A percentile compares a stretch with the other conserved stretches of the same genome.
phyloP scores from a whole-genome alignment of 2,329 filamentous ascomycete species.

The Penicillium janthinellum region DNA sequence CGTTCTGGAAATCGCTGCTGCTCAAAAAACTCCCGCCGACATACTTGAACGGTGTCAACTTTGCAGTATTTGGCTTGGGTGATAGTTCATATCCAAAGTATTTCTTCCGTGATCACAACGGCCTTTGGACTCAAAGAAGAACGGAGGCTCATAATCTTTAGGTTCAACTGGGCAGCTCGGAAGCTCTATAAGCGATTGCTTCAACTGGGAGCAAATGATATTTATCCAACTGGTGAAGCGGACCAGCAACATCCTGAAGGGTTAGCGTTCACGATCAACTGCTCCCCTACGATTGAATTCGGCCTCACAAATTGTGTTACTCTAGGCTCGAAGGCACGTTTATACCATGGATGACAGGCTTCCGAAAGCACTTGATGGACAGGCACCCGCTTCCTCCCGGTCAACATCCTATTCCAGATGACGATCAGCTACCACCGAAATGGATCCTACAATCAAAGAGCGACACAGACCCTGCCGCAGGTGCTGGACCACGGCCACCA shows the following conservation, averaged over 20 bases:
- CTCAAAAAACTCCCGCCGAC: constrained; percentile 73
- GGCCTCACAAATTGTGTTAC: not conserved
- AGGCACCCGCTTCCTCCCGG: constrained; percentile 70
- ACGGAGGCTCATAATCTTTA: constrained; percentile 38
- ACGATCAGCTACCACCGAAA: constrained; percentile 74
- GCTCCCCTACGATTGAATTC: not conserved
- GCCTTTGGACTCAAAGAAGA: not conserved
- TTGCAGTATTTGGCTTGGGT: constrained; percentile 86
- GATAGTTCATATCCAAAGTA: constrained; percentile 94
- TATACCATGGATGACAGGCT: constrained; percentile 70
- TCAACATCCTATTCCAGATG: constrained; percentile 69
- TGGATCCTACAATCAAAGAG: constrained; percentile 55
- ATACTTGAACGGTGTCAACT: constrained; percentile 69
- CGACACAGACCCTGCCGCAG: not conserved
- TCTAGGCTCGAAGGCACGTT: constrained; percentile 78
- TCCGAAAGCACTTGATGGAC: constrained; percentile 68
- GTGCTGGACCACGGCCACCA: not conserved
- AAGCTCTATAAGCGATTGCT: constrained; percentile 82
- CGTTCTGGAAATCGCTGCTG: constrained; percentile 83
- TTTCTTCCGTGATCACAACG: constrained; percentile 5
- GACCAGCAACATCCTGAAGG: constrained; percentile 94
- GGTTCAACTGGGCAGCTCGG: constrained; percentile 89
- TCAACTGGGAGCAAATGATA: constrained; percentile 77
- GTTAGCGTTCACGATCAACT: constrained; percentile 51
- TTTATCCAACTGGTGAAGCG: constrained; percentile 79